Percentiles rank a stretch among this genome's conserved stretches.
These are phyloP conservation scores for Triadica sebifera DNA, from an alignment of 345 rosid species.

Conservation along the genomic window DNA sequence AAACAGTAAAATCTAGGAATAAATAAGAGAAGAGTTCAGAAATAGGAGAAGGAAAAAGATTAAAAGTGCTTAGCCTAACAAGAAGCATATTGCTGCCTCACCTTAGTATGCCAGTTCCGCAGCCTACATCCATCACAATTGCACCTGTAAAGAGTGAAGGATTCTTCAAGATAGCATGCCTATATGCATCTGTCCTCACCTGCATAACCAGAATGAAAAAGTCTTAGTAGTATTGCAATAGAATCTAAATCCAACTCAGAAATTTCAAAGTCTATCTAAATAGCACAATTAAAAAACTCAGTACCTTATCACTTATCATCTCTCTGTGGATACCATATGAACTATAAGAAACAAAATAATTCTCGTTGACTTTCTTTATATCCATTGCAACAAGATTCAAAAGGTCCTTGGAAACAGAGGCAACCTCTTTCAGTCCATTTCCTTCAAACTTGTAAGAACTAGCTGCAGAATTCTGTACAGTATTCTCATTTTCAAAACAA, in stretches of 20 bases:
- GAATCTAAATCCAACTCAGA: neutral
- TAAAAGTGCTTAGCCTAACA: neutral
- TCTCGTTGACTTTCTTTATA: constrained; percentile 63
- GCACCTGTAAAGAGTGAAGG: constrained; percentile 69
- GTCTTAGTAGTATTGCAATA: neutral
- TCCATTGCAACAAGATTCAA: constrained; percentile 42
- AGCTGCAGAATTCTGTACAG: constrained; percentile 24
- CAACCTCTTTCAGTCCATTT: constrained; percentile 31
- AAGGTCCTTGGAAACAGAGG: constrained; percentile 33
- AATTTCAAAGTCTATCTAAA: constrained; percentile 1
- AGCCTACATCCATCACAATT: constrained; percentile 96
- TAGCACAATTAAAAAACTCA: constrained; percentile 8
- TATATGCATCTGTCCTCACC: constrained; percentile 83
- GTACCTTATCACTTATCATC: constrained; percentile 92
- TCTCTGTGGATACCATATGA: constrained; percentile 87
- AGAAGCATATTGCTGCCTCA: constrained; percentile 14
- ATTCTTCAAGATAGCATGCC: constrained; percentile 78
- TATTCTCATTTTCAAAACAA: constrained; percentile 35
- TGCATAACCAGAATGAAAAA: constrained; percentile 25
- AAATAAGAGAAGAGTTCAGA: neutral
- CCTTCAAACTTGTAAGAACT: constrained; percentile 19
- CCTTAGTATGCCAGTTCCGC: constrained; percentile 98
- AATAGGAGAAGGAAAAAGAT: neutral
- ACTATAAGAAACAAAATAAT: constrained; percentile 85
- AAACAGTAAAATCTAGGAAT: neutral